Evolutionary conservation across 1,284 basidiomycete species (phyloP), one percentile per base, ranked within the genome.

Genomic region (Inonotus obliquus): DNA sequence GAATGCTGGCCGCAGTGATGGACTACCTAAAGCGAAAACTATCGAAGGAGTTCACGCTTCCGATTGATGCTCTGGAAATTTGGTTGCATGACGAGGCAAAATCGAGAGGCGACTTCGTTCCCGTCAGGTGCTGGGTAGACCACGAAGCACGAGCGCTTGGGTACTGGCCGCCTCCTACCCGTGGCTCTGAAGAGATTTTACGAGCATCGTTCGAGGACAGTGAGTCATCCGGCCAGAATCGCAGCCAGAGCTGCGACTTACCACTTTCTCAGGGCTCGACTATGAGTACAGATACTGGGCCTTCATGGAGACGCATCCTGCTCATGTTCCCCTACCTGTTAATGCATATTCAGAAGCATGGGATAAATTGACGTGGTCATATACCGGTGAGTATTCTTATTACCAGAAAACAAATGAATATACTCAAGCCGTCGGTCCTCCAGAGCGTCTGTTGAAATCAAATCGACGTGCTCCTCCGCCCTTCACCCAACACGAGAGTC

Each of bases 261-360:
- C 2, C 19, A 9, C 25, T 35, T 38, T 48, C 52, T 4, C 57
- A 84, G 89, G 81, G 54, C 74, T 89, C 25, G 87, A 91, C 61
- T 78, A 83, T 69, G 87, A 89, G 67, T 88, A 85, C 66, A 78
- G 85, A 49, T 91, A 89, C 67, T 91, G 89, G 89, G 75, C 81
- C 1, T 91, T 84, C 69, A 79, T 91, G 69, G 87, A 90, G 70
- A 74, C 80, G 41, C 88, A 91, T 66, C 89, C 89, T 0, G 86
- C 86, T 0, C 89, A 91, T 69, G 73, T 77, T 3, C 69, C 77
- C 0, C 77, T 86, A 19, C 79, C 81, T 10, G 66, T 73, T 10
- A 77, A 77, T 54, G 81, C 85, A 5, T 79, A 79, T 54, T 72
- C 74, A 0, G 88, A 91, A 63, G 89, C 89, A 1, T 76, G 86